Base-by-base conservation (phyloP, 306 rosid species). In the Sindora glabra region DNA sequence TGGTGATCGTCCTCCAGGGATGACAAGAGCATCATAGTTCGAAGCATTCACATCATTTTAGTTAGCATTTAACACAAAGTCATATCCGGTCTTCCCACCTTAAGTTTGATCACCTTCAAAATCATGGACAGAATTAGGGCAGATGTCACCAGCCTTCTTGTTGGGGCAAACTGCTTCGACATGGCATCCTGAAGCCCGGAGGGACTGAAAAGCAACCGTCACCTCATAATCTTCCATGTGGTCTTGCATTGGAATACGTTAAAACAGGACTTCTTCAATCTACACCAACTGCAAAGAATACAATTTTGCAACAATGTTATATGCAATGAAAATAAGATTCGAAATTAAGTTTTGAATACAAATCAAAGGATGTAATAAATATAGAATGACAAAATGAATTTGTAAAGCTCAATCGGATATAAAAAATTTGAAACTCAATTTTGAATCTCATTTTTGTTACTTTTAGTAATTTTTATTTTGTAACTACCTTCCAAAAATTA, bases 81-180 rank as follows among this genome's bases (percentile, higher is more conserved):
- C 47, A 47, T 86, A 80, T 60, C 96, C 96, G 14, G 85, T 83
- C 76, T 88, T 88, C 81, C 78, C 85, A 62, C 78, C 68, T 83
- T 86, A 92, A 64, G 90, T 83, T 47, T 92, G 96, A 44, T 86
- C 96, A 22, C 98, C 98, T 80, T 92, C 95, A 71, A 86, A 82
- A 77, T 92, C 98, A 72, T 84, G 95, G 75, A 88, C 64, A 25
- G 88, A 90, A 19, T 94, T 89, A 21, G 73, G 75, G 62, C 98
- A 92, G 40, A 56, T 74, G 23, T 92, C 94, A 17, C 98, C 95
- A 9, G 82, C 77, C 42, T 80, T 88, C 87, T 82, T 92, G 39
- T 74, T 48, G 54, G 96, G 96, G 74, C 94, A 79, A 80, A 80
- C 85, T 48, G 82, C 90, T 60, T 88, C 96, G 24, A 92, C 94